These are phyloP conservation scores for Coemansia sp. DNA, from an alignment of 192 early-diverging fungal species.

Conservation along the genomic window DNA sequence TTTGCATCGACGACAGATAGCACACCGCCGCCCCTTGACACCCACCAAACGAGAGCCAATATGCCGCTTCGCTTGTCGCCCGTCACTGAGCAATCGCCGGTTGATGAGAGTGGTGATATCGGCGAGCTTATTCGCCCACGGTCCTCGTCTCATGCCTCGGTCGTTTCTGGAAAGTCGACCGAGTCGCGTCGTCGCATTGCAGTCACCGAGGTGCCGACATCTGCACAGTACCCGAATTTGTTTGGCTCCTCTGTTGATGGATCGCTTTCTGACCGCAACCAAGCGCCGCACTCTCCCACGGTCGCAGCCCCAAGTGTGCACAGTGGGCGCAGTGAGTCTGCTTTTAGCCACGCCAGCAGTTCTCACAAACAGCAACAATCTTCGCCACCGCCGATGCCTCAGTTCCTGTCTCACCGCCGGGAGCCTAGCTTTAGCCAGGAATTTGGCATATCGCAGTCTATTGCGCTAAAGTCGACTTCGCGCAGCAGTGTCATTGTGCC, in stretches of 20 bases:
- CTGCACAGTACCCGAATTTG: slow-evolving; percentile 47
- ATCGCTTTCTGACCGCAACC: slow-evolving; percentile 7
- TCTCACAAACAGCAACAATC: slow-evolving; percentile 14
- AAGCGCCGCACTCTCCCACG: slow-evolving; percentile 20
- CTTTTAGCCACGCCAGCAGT: slow-evolving; percentile 36
- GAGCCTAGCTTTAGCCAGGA: slow-evolving; percentile 17
- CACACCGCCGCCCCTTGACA: slow-evolving; percentile 11
- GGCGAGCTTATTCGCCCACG: slow-evolving; percentile 28
- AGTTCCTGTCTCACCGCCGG: slow-evolving; percentile 3
- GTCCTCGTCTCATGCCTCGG: slow-evolving; percentile 51
- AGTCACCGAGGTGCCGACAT: slow-evolving; percentile 40
- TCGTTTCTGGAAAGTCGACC: slow-evolving; percentile 40
- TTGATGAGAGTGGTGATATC: slow-evolving; percentile 1
- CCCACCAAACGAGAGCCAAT: not conserved
- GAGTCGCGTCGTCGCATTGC: slow-evolving; percentile 56
- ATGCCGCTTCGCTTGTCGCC: slow-evolving; percentile 36
- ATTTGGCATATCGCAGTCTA: slow-evolving; percentile 19
- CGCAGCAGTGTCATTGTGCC: slow-evolving; percentile 19
- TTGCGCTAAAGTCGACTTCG: slow-evolving; percentile 23
- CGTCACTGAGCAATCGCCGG: slow-evolving; percentile 38
- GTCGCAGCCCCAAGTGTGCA: slow-evolving; percentile 20
- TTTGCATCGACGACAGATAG: slow-evolving; percentile 23
- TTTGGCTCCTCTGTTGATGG: slow-evolving; percentile 36
- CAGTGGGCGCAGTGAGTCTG: slow-evolving; percentile 41
- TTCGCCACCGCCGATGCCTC: slow-evolving; percentile 4